phyloP scores from a whole-genome alignment of 129 eudicot species.

The sunflower (Helianthus annuus) region HanXRQr2.0-SUNRISE NC_035449.2:11866493-11866992 shows the following conservation, averaged over 20 bases:
- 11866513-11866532: slow-evolving; percentile 46
- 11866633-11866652: slow-evolving; percentile 64
- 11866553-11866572: slow-evolving; percentile 48
- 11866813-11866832: slow-evolving; percentile 30
- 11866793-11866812: slow-evolving; percentile 41
- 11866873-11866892: slow-evolving; percentile 48
- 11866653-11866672: slow-evolving; percentile 53
- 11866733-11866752: slow-evolving; percentile 33
- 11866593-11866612: slow-evolving; percentile 37
- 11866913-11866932: slow-evolving; percentile 42
- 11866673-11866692: slow-evolving; percentile 60
- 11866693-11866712: slow-evolving; percentile 51
- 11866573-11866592: slow-evolving; percentile 50
- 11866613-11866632: slow-evolving; percentile 36
- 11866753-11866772: slow-evolving; percentile 18
- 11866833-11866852: slow-evolving; percentile 31
- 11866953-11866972: slow-evolving; percentile 41
- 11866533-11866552: slow-evolving; percentile 60
- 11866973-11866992: slow-evolving; percentile 26
- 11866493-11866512: slow-evolving; percentile 22
- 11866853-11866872: slow-evolving; percentile 50
- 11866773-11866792: slow-evolving; percentile 45
- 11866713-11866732: slow-evolving; percentile 34
- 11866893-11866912: slow-evolving; percentile 47
- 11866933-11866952: slow-evolving; percentile 60